Evolutionary conservation across 495 filamentous ascomycete genomes (phyloP).

Genomic region (Penicillium goetzii): DNA sequence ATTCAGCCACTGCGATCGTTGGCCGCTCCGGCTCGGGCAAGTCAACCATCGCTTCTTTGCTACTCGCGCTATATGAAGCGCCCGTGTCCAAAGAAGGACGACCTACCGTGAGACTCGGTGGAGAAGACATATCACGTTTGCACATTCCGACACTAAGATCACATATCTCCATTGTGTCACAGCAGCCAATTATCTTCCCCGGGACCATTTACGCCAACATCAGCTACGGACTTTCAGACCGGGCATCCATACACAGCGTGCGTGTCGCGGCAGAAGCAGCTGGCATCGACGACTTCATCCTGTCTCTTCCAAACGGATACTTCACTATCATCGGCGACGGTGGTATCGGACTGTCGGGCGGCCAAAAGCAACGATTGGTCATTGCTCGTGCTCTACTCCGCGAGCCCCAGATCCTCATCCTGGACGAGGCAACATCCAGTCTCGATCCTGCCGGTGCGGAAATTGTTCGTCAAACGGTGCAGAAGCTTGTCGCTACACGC

Average conservation of each 20-base stretch:
- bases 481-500: conserved; percentile 40
- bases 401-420: conserved; percentile 68
- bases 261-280: conserved; percentile 66
- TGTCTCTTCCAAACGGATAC: conserved; percentile 73
- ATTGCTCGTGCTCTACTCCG: conserved; percentile 82
- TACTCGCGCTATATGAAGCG: conserved; percentile 68
- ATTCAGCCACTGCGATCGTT: conserved; percentile 73
- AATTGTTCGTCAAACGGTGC: conserved; percentile 66
- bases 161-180: conserved; percentile 75
- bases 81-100: conserved; percentile 25
- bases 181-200: conserved; percentile 78
- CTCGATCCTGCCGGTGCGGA: conserved; percentile 74
- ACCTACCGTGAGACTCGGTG: conserved; percentile 58
- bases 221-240: conserved; percentile 65
- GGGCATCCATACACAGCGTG: conserved; percentile 42
- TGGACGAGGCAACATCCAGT: conserved; percentile 87
- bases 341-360: conserved; percentile 74
- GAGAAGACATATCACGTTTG: conserved; percentile 56
- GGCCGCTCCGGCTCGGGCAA: conserved; percentile 88
- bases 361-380: conserved; percentile 80
- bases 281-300: conserved; percentile 80
- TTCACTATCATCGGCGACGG: conserved; percentile 77
- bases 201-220: conserved; percentile 77
- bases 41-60: conserved; percentile 77
- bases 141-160: conserved; percentile 67